Evolutionary conservation across 106 monocot genomes (phyloP).

Genomic region (Platanthera zijinensis): DNA sequence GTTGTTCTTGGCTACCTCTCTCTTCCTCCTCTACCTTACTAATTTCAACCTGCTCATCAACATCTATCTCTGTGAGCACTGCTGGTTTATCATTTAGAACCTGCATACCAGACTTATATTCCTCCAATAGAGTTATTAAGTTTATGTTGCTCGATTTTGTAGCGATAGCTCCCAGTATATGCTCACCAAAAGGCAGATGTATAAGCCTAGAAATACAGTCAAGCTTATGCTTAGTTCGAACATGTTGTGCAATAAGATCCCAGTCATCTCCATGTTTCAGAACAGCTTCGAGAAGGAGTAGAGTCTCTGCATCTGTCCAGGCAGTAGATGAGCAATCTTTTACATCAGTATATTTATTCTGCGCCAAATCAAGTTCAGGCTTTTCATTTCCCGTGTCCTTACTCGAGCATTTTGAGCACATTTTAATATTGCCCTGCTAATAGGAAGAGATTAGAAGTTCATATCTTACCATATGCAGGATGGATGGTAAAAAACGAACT

Average conservation of each 20-base stretch:
- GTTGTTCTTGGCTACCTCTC: slow-evolving; percentile 18
- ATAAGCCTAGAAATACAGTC: slow-evolving; percentile 83
- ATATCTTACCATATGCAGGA: neutral
- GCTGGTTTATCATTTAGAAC: neutral
- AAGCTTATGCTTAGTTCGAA: slow-evolving; percentile 62
- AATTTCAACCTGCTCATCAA: slow-evolving; percentile 6
- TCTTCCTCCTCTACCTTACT: slow-evolving; percentile 22
- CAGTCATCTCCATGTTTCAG: slow-evolving; percentile 88
- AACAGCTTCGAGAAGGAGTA: slow-evolving; percentile 83
- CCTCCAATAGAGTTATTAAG: neutral
- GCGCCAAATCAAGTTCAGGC: slow-evolving; percentile 15
- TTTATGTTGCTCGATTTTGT: slow-evolving; percentile 27
- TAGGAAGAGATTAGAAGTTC: neutral
- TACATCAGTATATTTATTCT: slow-evolving; percentile 13
- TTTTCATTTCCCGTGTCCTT: slow-evolving; percentile 17
- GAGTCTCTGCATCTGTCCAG: slow-evolving; percentile 89
- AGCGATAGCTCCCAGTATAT: slow-evolving; percentile 35
- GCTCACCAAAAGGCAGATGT: slow-evolving; percentile 84
- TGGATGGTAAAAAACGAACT: neutral
- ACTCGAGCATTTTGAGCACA: slow-evolving; percentile 61
- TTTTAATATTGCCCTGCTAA: slow-evolving; percentile 37
- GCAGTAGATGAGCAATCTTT: slow-evolving; percentile 9
- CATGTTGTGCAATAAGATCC: slow-evolving; percentile 91
- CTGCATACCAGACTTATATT: neutral
- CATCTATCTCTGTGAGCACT: slow-evolving; percentile 9